phyloP scores from a whole-genome alignment of 371 early-diverging fungal genomes.

The Chytridium lagenaria region DNA sequence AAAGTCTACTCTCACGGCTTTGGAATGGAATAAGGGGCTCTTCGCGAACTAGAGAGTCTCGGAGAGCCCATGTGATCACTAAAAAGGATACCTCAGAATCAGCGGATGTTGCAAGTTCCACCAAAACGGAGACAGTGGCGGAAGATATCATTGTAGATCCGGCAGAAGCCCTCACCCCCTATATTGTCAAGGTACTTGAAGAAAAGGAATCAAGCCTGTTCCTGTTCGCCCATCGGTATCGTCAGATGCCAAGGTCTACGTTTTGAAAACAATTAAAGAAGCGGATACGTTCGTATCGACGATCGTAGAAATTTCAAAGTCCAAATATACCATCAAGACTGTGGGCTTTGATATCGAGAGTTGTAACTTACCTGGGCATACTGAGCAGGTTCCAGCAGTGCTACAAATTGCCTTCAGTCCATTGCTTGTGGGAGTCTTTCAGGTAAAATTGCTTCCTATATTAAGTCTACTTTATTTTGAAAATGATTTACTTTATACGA shows the following conservation, averaged over 20 bases:
- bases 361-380: neutral
- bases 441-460: constrained; percentile 20
- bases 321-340: neutral
- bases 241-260: neutral
- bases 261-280: neutral
- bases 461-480: neutral
- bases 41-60: no score
- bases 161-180: neutral
- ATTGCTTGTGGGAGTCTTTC: constrained; percentile 27
- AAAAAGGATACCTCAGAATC: no score
- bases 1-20: no score
- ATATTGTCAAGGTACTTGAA: neutral
- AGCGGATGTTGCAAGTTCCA: no score
- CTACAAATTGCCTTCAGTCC: constrained; percentile 33
- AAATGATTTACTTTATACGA: neutral
- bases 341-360: neutral
- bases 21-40: no score
- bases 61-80: no score
- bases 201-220: neutral
- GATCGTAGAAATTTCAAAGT: neutral
- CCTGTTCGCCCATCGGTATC: neutral
- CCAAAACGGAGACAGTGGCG: no score
- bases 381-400: constrained; percentile 22
- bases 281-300: neutral
- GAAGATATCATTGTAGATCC: no score